Base-by-base conservation (phyloP, 371 early-diverging fungal genomes). In the Lichtheimia hyalospora region DNA sequence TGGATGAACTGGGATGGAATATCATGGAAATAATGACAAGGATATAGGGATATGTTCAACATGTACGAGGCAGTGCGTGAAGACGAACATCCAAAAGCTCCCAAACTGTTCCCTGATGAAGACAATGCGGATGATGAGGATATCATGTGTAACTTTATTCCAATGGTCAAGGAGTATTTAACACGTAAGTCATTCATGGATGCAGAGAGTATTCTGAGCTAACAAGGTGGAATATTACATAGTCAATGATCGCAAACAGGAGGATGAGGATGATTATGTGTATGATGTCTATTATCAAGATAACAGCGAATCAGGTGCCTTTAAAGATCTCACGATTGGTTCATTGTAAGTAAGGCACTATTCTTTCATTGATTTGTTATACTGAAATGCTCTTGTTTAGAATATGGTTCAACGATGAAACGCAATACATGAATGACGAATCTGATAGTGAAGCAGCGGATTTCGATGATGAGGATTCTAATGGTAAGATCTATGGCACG, bases 121-220 rank as follows among this genome's bases (percentile, higher is more conserved):
- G 72, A 65, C 52, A 43, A 59, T 15, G 75, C 77, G 10, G 74
- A 74, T 53, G 64, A 70, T 0, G 83, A 85, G 49, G 86, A 86
- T 25, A 86, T 87, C 24, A 84, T 85, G 82, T 86, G 85, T 57
- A 87, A 89, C 52, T 80, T 89, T 57, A 76, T 89, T 53, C 88
- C 90, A 0, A 86, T 91, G 86, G 88, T 91, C 4, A 82, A 85
- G 46, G 88, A 89, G 59, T 85, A 87, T 52, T 64, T 91, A 52
- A 74, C 87, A 27, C 68, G 85, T 85, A 74, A 65, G 79, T 40
- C 34, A 8, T 14, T 41, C 14, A 5, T 53, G 2, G 6, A 24
- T 16, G 16, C 34, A 34, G 10, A 34, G 10, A 2, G 6, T 5
- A 2, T 34, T 4, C 21, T 52, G 18, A 20, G 12, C 14, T 42